These are phyloP conservation scores for Apiospora hydei DNA, from an alignment of 2,329 filamentous ascomycete species.

Conservation along the genomic window DNA sequence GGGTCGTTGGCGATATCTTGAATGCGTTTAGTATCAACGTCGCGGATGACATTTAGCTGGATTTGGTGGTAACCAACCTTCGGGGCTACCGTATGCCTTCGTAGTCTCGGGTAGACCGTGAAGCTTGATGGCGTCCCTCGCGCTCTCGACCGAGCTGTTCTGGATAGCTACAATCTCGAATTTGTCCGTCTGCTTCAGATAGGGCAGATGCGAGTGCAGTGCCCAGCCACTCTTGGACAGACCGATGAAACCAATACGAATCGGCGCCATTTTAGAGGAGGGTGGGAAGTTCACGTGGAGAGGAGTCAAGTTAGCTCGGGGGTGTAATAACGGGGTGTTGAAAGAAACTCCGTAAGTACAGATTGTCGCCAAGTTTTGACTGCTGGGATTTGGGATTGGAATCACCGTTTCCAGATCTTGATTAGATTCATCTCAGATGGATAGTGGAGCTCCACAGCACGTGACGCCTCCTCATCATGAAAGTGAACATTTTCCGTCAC, in stretches of 20 bases:
- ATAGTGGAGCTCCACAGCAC: not conserved
- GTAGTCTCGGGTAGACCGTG: not conserved
- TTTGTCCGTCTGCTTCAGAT: conserved; percentile 5
- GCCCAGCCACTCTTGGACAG: conserved; percentile 21
- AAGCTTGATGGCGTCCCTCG: conserved; percentile 7
- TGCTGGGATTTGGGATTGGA: too few relatives aligned
- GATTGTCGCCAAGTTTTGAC: too few relatives aligned
- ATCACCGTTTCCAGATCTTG: too few relatives aligned
- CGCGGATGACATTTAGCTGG: too few relatives aligned
- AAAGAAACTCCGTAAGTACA: not conserved
- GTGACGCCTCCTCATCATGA: not conserved
- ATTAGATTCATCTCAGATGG: not conserved
- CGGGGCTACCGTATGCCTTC: not conserved
- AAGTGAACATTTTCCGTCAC: not conserved
- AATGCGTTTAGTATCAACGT: not conserved
- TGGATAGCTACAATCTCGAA: conserved; percentile 18
- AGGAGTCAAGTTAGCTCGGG: not conserved
- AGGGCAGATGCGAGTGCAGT: conserved; percentile 3
- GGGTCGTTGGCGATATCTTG: conserved; percentile 20
- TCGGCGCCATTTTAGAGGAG: not conserved
- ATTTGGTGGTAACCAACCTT: not conserved
- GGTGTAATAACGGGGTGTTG: too few relatives aligned
- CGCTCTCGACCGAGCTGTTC: conserved; percentile 22
- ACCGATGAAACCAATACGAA: conserved; percentile 23
- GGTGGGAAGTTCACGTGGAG: not conserved